phyloP scores from a whole-genome alignment of 345 rosid genomes.

The Garcia nutans region DNA sequence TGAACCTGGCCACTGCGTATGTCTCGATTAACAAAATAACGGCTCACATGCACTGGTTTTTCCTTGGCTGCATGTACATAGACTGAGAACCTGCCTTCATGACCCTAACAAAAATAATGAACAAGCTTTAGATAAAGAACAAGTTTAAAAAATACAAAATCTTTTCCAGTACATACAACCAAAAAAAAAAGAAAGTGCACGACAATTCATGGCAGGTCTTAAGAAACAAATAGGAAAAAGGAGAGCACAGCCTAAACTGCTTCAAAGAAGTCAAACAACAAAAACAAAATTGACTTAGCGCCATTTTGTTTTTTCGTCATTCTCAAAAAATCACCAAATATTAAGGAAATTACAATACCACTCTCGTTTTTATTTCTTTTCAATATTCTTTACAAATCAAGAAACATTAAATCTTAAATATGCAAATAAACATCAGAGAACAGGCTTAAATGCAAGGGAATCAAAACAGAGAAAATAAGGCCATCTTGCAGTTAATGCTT shows the following conservation, averaged over 20 bases:
- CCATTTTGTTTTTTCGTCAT: not conserved
- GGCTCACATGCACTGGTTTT: constrained; percentile 72
- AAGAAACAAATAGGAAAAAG: not conserved
- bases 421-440: not conserved
- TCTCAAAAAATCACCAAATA: not conserved
- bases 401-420: not conserved
- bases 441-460: not conserved
- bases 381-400: not conserved
- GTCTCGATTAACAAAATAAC: constrained; percentile 67
- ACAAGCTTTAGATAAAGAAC: constrained; percentile 12
- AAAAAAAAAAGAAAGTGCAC: not conserved
- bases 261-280: not conserved
- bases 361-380: not conserved
- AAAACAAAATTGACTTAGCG: not conserved
- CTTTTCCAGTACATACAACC: not conserved
- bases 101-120: constrained; percentile 51
- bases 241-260: not conserved
- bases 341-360: not conserved
- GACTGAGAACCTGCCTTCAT: constrained; percentile 71
- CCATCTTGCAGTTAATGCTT: not conserved
- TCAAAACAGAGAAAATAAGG: not conserved
- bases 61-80: constrained; percentile 78
- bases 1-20: constrained; percentile 67
- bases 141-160: not conserved
- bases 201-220: not conserved